These are phyloP conservation scores for Celoporthe dispersa DNA, from an alignment of 2,329 filamentous ascomycete genomes.

Conservation along the genomic window DNA sequence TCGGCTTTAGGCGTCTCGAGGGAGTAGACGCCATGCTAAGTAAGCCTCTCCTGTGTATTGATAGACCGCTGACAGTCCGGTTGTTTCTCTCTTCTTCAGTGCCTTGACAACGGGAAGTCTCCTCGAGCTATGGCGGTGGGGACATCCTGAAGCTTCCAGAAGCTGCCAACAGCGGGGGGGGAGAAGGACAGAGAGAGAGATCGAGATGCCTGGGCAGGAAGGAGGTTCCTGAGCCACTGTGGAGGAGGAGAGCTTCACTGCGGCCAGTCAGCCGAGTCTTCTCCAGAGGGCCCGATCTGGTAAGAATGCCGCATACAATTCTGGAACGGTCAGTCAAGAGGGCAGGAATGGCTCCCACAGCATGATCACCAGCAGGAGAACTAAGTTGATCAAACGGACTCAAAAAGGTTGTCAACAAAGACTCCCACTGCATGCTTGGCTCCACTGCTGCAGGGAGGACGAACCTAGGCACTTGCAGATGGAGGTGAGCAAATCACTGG, in stretches of 20 bases:
- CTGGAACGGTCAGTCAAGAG: neutral
- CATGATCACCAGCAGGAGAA: neutral
- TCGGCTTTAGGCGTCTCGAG: constrained; percentile 67
- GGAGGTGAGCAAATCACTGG: neutral
- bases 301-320: neutral
- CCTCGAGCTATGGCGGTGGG: constrained; percentile 1
- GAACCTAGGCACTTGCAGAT: neutral
- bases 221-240: neutral
- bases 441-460: constrained; percentile 1
- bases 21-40: constrained; percentile 62
- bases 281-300: neutral
- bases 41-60: neutral
- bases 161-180: neutral
- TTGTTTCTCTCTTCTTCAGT: neutral
- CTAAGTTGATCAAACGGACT: neutral
- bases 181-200: too few species aligned
- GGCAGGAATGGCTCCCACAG: neutral
- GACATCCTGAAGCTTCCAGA: neutral
- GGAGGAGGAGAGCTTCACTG: neutral
- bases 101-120: neutral
- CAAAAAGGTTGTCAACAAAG: neutral
- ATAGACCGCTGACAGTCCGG: neutral
- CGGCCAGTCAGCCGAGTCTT: neutral
- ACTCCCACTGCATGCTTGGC: neutral
- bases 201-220: neutral